phyloP scores from a whole-genome alignment of 2,329 filamentous ascomycete species.

The Polychaeton citri region DNA sequence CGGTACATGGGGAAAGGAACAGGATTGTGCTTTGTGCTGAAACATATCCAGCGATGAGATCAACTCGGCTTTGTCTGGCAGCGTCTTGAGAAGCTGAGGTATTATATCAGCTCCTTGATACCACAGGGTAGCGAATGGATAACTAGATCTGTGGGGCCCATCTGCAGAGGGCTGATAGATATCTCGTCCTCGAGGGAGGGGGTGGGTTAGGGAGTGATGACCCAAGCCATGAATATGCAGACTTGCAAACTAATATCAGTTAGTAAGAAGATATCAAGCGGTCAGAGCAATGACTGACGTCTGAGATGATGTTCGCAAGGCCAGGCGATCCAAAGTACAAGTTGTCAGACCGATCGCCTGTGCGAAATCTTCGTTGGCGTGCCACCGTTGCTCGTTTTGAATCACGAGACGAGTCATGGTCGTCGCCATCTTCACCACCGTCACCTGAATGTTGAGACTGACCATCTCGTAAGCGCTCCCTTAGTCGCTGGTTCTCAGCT shows the following conservation, averaged over 20 bases:
- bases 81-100: slow-evolving; percentile 11
- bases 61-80: slow-evolving; percentile 29
- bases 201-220: slow-evolving; percentile 29
- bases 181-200: slow-evolving; percentile 28
- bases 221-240: slow-evolving; percentile 20
- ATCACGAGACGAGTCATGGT: slow-evolving; percentile 12
- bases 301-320: slow-evolving; percentile 32
- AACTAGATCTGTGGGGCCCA: slow-evolving; percentile 26
- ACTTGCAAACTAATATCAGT: slow-evolving; percentile 25
- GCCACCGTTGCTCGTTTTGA: slow-evolving; percentile 11
- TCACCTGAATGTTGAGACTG: slow-evolving; percentile 20
- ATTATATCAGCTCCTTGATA: slow-evolving; percentile 3
- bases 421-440: slow-evolving; percentile 23
- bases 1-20: slow-evolving; percentile 33
- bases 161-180: slow-evolving; percentile 5
- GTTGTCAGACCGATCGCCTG: slow-evolving; percentile 29
- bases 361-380: slow-evolving; percentile 22
- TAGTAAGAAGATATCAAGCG: background rate
- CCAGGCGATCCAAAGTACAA: slow-evolving; percentile 39
- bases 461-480: slow-evolving; percentile 26
- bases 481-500: slow-evolving; percentile 31
- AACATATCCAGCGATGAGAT: slow-evolving; percentile 28
- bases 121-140: slow-evolving; percentile 34
- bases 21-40: slow-evolving; percentile 28
- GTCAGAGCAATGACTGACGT: slow-evolving; percentile 21